Base-by-base conservation (phyloP, 2,329 filamentous ascomycete species). In the Seiridium cupressi region DNA sequence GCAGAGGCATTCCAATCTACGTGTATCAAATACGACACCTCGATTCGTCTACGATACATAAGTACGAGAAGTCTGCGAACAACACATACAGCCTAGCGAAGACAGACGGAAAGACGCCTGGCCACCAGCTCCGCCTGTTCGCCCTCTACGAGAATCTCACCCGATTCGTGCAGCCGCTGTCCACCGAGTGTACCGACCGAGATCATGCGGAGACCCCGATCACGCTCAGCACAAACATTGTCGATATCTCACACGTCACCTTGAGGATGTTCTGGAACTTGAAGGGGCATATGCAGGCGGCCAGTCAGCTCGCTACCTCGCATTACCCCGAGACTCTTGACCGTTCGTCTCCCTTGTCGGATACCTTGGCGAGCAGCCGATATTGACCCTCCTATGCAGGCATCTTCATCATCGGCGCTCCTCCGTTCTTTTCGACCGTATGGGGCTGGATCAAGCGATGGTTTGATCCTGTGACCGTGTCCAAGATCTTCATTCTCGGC, bases 221-320 rank as follows among this genome's bases (percentile, higher is more conserved):
- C 67, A 94, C 93, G 44, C 89, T 95, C 68, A 93, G 90, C 70
- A 97, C 91, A 68, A 97, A 97, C 77, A 96, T 98, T 68, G 93
- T 97, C 60, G 94, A 98, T 73, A 92, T 98, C 64, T 90, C 87
- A 13, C 88, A 89, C 11, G 93, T 97, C 34, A 92, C 92, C 5
- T 75, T 98, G 74, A 92, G 91, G 79, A 93, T 96, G 78, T 97
- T 97, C 74, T 97, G 94, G 94, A 96, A 96, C 76, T 77, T 98
- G 63, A 95, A 96, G 80, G 79, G 79, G 32, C 94, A 97, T 75
- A 96, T 98, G 93, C 93, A 97, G 77, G 90, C 93, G 70, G 93
- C 93, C 2, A 93, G 90, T 70, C 86, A 89, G 61, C 81, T 97
- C 58, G 94, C 94, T 5, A 97, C 93, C 3, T 92, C 93, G 4